Percentiles rank a stretch among this genome's conserved stretches.
Conservation (phyloP, 108 stramenopile species). For the Nitzschia palea region DNA sequence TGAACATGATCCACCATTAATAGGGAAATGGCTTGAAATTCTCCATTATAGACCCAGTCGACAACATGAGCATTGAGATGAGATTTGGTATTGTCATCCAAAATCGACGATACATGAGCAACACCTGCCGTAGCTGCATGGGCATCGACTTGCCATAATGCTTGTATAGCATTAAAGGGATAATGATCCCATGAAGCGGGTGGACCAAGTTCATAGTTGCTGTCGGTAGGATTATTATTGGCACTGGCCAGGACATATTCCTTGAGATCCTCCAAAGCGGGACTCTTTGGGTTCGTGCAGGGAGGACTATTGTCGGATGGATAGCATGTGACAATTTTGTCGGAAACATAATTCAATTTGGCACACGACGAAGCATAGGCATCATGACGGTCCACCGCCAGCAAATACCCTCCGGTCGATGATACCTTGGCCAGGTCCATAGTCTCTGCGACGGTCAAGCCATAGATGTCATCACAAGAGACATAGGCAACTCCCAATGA, state of each 20-base stretch:
- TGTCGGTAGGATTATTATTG: conserved; percentile 68
- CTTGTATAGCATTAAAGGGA: conserved; percentile 80
- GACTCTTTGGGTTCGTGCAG: conserved; percentile 32
- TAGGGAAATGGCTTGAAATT: conserved; percentile 55
- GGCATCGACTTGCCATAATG: conserved; percentile 74
- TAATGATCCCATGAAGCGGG: conserved; percentile 44
- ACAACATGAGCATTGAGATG: conserved; percentile 59
- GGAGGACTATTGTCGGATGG: conserved; percentile 36
- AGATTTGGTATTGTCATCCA: conserved; percentile 70
- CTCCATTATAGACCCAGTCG: conserved; percentile 51
- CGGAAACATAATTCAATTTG: conserved; percentile 57
- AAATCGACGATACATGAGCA: conserved; percentile 51
- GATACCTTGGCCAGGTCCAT: conserved; percentile 47
- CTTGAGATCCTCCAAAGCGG: conserved; percentile 26
- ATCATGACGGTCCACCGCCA: conserved; percentile 73
- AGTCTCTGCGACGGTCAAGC: conserved; percentile 53
- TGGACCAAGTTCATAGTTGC: conserved; percentile 54
- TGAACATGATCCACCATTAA: conserved; percentile 70
- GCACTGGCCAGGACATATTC: conserved; percentile 58
- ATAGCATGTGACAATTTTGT: conserved; percentile 67
- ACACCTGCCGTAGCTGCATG: conserved; percentile 54
- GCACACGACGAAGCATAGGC: conserved; percentile 64
- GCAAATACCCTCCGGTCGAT: conserved; percentile 49
- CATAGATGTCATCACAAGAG: conserved; percentile 50
- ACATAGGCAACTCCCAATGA: conserved; percentile 49